Base-by-base conservation (phyloP, 108 stramenopile species). In the Fragilariopsis cylindrus region DNA sequence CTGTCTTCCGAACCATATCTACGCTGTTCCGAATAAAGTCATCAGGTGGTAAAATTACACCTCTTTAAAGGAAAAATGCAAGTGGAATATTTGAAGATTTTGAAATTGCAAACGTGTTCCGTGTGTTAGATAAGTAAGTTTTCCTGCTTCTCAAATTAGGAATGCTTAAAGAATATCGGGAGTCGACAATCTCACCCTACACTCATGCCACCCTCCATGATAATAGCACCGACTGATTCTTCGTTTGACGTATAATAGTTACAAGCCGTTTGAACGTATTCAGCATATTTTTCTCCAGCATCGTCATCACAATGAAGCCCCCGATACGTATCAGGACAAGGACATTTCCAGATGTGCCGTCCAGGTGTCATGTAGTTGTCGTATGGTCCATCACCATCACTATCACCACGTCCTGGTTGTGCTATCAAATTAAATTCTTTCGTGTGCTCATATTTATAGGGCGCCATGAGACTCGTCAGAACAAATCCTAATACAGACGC, bases 371-470 rank as follows among this genome's bases (percentile, higher is more conserved):
- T 48, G 41, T 72, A 62, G 2, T 30, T 30, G 30, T 30, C 30
- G 30, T 30, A 30, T 4, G 83, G 83, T 53, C 75, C 79, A 44
- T 78, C 69, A 15, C 56, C 63, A 48, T 62, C 63, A 19, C 48
- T 2, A 30, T 30, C 30, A 30, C 30, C 30, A 30, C 30, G 30
- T 30, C 30, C 30, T 30, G 30, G 30, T 66, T 54, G 71, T 16
- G 62, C 50, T 41, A 15, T 11, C 46, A 81, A 49, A 13, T 18
- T n/a, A 52, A 81, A 85, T 77, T 90, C 90, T 58, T 58, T 69
- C 53, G 92, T 79, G 47, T 89, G 86, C 3, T 87, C 76, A 68
- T 91, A 96, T 56, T 99, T 99, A 90, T 99, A 99, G 13, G 98
- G 95, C 62, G 3, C 43, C 7, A n/a, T 44, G 62, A 63, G 7